Percentiles rank a stretch among this genome's conserved stretches.
Evolutionary conservation across 495 filamentous ascomycete species (phyloP).

Genomic region (Glonium stellatum): DNA sequence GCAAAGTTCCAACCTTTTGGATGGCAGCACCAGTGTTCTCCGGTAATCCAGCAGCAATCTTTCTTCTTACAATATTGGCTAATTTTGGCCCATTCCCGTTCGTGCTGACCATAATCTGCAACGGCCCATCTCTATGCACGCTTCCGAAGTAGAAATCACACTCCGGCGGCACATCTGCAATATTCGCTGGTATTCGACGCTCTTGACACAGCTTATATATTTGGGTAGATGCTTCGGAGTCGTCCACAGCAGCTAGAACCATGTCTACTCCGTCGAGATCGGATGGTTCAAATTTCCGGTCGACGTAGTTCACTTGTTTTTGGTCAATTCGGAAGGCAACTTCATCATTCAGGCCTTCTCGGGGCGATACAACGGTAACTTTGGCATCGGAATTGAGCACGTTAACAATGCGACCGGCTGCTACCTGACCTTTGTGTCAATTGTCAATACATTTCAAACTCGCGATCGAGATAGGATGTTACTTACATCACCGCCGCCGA

Average conservation of each 20-base stretch:
- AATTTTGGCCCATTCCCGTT: slow-evolving; percentile 94
- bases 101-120: slow-evolving; percentile 97
- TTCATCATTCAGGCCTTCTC: slow-evolving; percentile 76
- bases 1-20: slow-evolving; percentile 68
- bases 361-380: slow-evolving; percentile 76
- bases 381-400: slow-evolving; percentile 89
- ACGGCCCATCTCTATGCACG: slow-evolving; percentile 85
- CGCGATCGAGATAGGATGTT: neutral
- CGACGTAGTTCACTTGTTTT: slow-evolving; percentile 65
- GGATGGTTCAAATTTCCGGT: slow-evolving; percentile 71
- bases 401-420: slow-evolving; percentile 85
- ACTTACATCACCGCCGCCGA: slow-evolving; percentile 85
- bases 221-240: slow-evolving; percentile 72
- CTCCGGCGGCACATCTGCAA: slow-evolving; percentile 92
- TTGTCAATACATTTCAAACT: slow-evolving; percentile 18
- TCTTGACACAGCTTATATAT: slow-evolving; percentile 92
- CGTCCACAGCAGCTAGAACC: slow-evolving; percentile 89
- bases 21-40: slow-evolving; percentile 74
- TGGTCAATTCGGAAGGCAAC: slow-evolving; percentile 71
- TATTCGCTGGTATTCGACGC: slow-evolving; percentile 78
- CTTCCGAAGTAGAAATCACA: slow-evolving; percentile 99
- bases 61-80: slow-evolving; percentile 75
- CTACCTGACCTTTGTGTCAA: slow-evolving; percentile 57
- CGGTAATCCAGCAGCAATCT: slow-evolving; percentile 73
- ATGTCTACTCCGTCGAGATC: slow-evolving; percentile 77